Conservation (phyloP, 192 early-diverging fungal species). For the Linnemannia hyalina region DNA sequence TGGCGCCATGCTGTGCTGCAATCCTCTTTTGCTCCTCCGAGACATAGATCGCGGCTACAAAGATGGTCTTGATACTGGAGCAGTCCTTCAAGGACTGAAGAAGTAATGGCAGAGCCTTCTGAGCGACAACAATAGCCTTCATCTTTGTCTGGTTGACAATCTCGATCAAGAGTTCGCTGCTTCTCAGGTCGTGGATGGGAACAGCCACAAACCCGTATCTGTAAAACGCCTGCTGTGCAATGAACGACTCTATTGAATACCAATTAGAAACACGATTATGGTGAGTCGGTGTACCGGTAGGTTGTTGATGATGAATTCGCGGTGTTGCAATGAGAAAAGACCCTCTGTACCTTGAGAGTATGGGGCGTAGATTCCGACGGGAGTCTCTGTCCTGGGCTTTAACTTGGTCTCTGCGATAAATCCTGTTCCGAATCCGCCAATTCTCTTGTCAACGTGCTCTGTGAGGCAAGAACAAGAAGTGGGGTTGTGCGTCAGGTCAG, state of each 20-base stretch:
- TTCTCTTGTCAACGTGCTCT: slow-evolving; percentile 51
- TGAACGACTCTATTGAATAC: slow-evolving; percentile 35
- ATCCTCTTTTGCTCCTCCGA: slow-evolving; percentile 25
- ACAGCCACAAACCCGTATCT: slow-evolving; percentile 54
- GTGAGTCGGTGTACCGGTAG: neutral
- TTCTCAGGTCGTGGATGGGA: slow-evolving; percentile 47
- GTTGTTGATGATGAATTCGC: neutral
- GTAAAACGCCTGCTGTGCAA: slow-evolving; percentile 52
- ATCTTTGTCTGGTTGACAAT: slow-evolving; percentile 52
- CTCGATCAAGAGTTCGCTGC: slow-evolving; percentile 37
- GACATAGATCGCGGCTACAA: slow-evolving; percentile 33
- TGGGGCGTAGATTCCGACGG: slow-evolving; percentile 55
- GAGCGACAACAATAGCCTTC: slow-evolving; percentile 47
- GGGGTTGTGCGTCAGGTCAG: neutral
- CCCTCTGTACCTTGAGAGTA: slow-evolving; percentile 57
- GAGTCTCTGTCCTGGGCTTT: slow-evolving; percentile 36
- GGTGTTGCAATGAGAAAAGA: neutral
- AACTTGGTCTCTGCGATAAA: slow-evolving; percentile 47
- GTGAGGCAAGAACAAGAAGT: neutral
- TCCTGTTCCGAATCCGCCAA: slow-evolving; percentile 56
- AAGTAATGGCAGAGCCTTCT: slow-evolving; percentile 30
- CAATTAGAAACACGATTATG: neutral
- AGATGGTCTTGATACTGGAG: slow-evolving; percentile 33
- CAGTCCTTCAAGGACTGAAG: slow-evolving; percentile 39
- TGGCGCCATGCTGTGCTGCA: slow-evolving; percentile 28